Evolutionary conservation across 345 rosid genomes (phyloP).

Genomic region (Litchi chinensis): DNA sequence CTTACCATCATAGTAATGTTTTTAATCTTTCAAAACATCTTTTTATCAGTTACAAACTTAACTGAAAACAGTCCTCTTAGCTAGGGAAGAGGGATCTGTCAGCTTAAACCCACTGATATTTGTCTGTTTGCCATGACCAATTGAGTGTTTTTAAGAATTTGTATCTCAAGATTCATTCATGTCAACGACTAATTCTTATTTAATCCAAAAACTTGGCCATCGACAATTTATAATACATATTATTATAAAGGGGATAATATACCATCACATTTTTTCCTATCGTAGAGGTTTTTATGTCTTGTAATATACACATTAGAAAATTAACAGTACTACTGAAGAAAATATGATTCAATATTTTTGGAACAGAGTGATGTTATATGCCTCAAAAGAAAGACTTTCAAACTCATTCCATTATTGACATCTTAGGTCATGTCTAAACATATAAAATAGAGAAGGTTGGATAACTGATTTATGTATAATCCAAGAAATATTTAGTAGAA

Average conservation of each 20-base stretch:
- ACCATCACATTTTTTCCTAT: background rate
- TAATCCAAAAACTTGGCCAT: background rate
- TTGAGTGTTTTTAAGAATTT: background rate
- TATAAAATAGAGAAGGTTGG: background rate
- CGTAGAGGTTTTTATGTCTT: background rate
- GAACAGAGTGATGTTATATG: background rate
- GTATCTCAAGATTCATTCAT: background rate
- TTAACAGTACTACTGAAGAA: background rate
- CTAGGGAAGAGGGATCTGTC: background rate
- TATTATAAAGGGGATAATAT: background rate
- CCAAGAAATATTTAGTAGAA: background rate
- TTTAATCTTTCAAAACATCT: conserved; percentile 5
- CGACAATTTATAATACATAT: background rate
- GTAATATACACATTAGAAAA: background rate
- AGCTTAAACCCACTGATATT: background rate
- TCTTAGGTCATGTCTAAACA: background rate
- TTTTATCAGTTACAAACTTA: background rate
- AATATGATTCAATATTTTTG: background rate
- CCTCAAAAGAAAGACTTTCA: background rate
- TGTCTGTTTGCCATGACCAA: background rate
- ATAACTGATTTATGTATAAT: background rate
- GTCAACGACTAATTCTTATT: background rate
- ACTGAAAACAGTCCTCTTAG: background rate
- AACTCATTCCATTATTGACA: background rate
- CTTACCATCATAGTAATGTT: conserved; percentile 86